phyloP scores from a whole-genome alignment of 352 stramenopile genomes.

The Saprolegnia diclina region DNA sequence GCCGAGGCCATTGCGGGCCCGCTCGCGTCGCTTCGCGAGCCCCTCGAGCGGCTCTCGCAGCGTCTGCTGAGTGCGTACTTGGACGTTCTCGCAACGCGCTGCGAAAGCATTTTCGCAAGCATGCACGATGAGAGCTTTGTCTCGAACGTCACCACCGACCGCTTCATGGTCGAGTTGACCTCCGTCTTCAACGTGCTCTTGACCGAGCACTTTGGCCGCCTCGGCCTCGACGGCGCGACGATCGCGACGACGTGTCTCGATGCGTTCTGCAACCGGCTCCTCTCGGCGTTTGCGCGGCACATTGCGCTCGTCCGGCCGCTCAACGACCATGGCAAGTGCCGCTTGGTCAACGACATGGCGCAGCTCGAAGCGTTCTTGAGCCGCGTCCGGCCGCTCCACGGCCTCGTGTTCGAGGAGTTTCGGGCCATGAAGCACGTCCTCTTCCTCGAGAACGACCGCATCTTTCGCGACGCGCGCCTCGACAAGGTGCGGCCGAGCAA shows the following conservation, averaged over 20 bases:
- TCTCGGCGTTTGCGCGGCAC: slow-evolving; percentile 76
- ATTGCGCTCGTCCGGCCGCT: slow-evolving; percentile 64
- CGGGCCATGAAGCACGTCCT: slow-evolving; percentile 78
- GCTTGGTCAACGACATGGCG: slow-evolving; percentile 78
- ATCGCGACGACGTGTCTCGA: slow-evolving; percentile 42
- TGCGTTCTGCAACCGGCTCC: slow-evolving; percentile 63
- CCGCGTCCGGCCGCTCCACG: slow-evolving; percentile 18
- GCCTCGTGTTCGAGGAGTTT: slow-evolving; percentile 63
- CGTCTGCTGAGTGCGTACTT: slow-evolving; percentile 66
- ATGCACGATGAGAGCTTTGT: slow-evolving; percentile 85
- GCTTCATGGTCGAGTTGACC: slow-evolving; percentile 77
- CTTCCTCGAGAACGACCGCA: slow-evolving; percentile 57
- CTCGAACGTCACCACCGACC: slow-evolving; percentile 30
- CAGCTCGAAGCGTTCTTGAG: slow-evolving; percentile 61
- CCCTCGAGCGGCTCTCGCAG: slow-evolving; percentile 52
- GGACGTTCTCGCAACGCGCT: slow-evolving; percentile 45
- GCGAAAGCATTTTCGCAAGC: slow-evolving; percentile 62
- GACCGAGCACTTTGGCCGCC: slow-evolving; percentile 64
- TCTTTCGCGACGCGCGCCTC: slow-evolving; percentile 61
- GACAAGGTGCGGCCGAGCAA: slow-evolving; percentile 82
- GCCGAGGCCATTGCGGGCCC: neutral
- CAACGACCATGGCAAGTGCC: slow-evolving; percentile 67
- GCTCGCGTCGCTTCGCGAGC: slow-evolving; percentile 33
- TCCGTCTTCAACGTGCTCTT: slow-evolving; percentile 55
- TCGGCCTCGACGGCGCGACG: slow-evolving; percentile 34